phyloP scores from a whole-genome alignment of 73 alveolate species.

The Stentor roeselii region DNA sequence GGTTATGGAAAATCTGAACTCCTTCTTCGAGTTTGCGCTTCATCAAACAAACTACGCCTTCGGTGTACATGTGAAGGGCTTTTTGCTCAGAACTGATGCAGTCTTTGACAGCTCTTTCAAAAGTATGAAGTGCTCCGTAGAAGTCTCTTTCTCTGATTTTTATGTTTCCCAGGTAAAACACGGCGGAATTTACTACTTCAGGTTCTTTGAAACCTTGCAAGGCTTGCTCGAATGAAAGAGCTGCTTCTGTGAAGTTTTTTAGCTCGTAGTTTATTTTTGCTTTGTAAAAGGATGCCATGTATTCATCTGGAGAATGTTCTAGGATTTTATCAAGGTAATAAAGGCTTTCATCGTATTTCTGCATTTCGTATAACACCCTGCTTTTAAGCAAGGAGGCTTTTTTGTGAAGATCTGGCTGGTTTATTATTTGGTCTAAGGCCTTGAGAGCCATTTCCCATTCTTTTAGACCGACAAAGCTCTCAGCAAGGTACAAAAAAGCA shows the following conservation, averaged over 20 bases:
- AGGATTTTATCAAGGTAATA: background rate
- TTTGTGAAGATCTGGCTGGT: background rate
- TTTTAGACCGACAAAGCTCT: background rate
- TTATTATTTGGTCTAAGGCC: background rate
- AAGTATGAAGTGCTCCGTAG: constrained; percentile 19
- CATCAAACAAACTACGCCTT: constrained; percentile 26
- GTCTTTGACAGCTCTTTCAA: background rate
- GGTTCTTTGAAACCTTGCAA: background rate
- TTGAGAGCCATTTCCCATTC: background rate
- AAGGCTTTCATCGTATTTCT: background rate
- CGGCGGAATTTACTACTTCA: background rate
- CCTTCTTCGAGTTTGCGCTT: constrained; percentile 34
- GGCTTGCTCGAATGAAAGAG: constrained; percentile 17
- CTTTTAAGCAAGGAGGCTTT: background rate
- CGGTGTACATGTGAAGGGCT: background rate
- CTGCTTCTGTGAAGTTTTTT: background rate
- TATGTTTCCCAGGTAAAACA: constrained; percentile 11
- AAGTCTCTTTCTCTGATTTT: constrained; percentile 25
- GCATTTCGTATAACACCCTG: background rate
- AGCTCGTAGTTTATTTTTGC: background rate
- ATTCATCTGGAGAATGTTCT: background rate
- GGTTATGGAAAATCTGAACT: constrained; percentile 14
- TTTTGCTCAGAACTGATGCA: background rate
- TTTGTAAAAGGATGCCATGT: background rate
- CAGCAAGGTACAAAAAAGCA: background rate